Base-by-base conservation (phyloP, 169 alveolate species). In the Cryptosporidium viatorum region DNA sequence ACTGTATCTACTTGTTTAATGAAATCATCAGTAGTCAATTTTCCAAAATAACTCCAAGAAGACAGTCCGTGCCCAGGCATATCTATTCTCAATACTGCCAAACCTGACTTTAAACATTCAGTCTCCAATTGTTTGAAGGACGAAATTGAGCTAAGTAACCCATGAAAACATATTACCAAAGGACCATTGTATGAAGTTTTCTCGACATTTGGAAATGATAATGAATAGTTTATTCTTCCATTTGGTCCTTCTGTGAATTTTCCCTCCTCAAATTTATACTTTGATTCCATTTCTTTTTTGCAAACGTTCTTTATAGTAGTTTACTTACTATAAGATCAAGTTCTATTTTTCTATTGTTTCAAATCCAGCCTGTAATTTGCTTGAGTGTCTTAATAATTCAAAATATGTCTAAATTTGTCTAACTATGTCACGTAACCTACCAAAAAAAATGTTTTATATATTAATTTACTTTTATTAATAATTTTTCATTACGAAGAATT, bases 21-120 rank as follows among this genome's bases (percentile, higher is more conserved):
- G 39, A 59, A 80, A 65, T 80, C 89, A n/a, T 80, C 37, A 12
- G 23, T 16, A 16, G 89, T 80, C 45, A 80, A 65, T 12, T 43
- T 80, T 8, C 89, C 89, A 80, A 80, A 80, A 33, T 65, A 80
- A 4, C 51, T 41, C 89, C 89, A 80, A 8, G 71, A 62, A 26
- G 89, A 80, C 4, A 80, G 70, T 14, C 89, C 89, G 39, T 80
- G 89, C 5, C 89, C 89, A n/a, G 89, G 89, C 75, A 80, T 62
- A 65, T 80, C 89, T 37, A 80, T 62, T 31, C 74, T 59, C 50
- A 80, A 65, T 39, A 80, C 89, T 80, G 89, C 75, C 16, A 80
- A 65, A 0, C 52, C 68, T 62, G 60, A 12, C 65, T 31, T 65
- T 45, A 62, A 12, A 29, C 73, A 43, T 18, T 23, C 59, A 18